Evolutionary conservation across 495 filamentous ascomycete species (phyloP).

Genomic region (Tetracladium setigerum): DNA sequence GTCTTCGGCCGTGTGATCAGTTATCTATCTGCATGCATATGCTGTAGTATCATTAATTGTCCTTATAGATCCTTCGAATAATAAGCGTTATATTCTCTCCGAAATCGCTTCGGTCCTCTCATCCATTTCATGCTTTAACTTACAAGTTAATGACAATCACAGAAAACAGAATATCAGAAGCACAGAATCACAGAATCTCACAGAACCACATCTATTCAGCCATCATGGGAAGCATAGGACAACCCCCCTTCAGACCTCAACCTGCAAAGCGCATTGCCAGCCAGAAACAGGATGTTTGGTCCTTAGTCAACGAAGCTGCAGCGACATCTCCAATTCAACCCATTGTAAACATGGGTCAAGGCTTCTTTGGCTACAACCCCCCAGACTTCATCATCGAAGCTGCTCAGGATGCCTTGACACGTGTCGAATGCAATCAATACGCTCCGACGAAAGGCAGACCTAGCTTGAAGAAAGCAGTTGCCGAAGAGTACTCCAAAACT

Average conservation of each 20-base stretch:
- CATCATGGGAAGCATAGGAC: too few species aligned
- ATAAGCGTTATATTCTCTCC: too few species aligned
- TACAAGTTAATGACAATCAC: too few species aligned
- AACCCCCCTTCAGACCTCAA: too few species aligned
- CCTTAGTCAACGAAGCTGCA: slow-evolving; percentile 85
- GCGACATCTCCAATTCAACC: slow-evolving; percentile 74
- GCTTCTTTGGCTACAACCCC: slow-evolving; percentile 93
- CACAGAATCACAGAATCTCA: background rate
- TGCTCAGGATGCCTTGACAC: slow-evolving; percentile 75
- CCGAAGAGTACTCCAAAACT: slow-evolving; percentile 75
- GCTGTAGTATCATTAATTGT: too few species aligned
- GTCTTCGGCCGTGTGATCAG: too few species aligned
- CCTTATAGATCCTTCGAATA: too few species aligned
- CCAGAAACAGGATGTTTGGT: slow-evolving; percentile 93
- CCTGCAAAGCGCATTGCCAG: slow-evolving; percentile 76
- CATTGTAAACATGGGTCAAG: slow-evolving; percentile 89
- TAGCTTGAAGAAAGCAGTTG: slow-evolving; percentile 77
- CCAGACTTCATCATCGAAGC: slow-evolving; percentile 82
- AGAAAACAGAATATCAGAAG: too few species aligned
- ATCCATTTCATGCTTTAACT: too few species aligned
- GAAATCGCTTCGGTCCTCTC: too few species aligned
- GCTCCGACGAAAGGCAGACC: slow-evolving; percentile 87
- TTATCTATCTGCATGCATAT: too few species aligned
- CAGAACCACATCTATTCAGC: background rate
- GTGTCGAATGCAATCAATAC: slow-evolving; percentile 95